Evolutionary conservation across 768 basidiomycete genomes (phyloP), one percentile per base, ranked within the genome.

Genomic region (Saitozyma podzolica): DNA sequence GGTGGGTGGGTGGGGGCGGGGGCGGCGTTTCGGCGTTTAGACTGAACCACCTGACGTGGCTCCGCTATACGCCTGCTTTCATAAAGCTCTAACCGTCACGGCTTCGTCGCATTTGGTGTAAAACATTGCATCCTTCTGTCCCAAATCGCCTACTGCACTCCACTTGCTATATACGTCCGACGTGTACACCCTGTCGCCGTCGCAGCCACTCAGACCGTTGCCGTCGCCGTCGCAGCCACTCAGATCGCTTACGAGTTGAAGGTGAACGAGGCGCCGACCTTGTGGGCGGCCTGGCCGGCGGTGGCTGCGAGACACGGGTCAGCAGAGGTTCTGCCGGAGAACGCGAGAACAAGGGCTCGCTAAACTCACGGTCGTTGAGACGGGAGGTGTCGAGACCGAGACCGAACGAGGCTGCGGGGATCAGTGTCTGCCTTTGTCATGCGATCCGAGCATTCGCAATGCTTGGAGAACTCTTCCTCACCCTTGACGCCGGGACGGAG

Each of bases 331-430:
- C 20, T 49, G 9, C 14, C 14, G 14, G 8, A 16, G 42, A 45
- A 49, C 1, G 43, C 6, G 41, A 17, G 39, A 3, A 19, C 4
- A 9, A 8, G 41, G 9, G 17, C 13, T 40, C 40, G 48, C 9
- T 9, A 19, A 62, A 56, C 85, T 84, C 80, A 56, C 84, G 79
- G 60, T 91, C 90, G 82, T 90, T 92, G 71, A 97, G 83, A 69
- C 89, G 87, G 82, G 91, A 88, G 64, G 92, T 95, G 83, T 99
- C 96, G 68, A 99, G 84, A 69, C 92, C 92, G 75, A 97, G 86
- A 82, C 95, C 94, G 80, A 97, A 93, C 54, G 89, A 69, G 92
- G 64, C 61, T 58, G 50, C 37, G n/a, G 16, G 9, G 42, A 29
- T 29, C 29, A 14, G 13, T 14, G 59, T 59, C 40, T 11, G 49